phyloP scores from a whole-genome alignment of 305 asterid species.

The Salvia sclarea region DNA sequence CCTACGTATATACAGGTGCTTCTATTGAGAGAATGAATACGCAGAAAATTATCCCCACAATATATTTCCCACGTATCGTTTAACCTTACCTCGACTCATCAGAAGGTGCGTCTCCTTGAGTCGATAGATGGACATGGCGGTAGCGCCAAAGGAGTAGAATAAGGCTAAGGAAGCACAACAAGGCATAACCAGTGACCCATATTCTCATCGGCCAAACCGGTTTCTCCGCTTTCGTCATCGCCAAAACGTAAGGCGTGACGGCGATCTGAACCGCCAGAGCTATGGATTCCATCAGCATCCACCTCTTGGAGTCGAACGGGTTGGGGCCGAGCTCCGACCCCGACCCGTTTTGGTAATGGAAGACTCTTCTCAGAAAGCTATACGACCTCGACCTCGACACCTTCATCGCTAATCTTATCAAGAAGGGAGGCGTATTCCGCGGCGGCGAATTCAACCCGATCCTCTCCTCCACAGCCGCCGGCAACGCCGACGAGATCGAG shows the following conservation, averaged over 20 bases:
- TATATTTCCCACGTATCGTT: too few relatives aligned
- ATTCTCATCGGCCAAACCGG: conserved; percentile 95
- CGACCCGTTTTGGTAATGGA: conserved; percentile 84
- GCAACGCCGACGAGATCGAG: conserved; percentile 42
- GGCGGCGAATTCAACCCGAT: conserved; percentile 33
- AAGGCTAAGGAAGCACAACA: conserved; percentile 65
- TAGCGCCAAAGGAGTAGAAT: conserved; percentile 56
- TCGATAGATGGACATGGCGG: conserved; percentile 34
- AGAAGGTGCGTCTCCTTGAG: conserved; percentile 34
- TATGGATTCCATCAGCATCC: conserved; percentile 72
- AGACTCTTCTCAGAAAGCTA: conserved; percentile 74
- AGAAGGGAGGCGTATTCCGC: conserved; percentile 49
- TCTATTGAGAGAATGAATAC: too few relatives aligned
- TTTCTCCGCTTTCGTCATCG: conserved; percentile 58
- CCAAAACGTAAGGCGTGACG: conserved; percentile 44
- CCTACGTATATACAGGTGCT: too few relatives aligned
- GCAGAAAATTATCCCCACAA: too few relatives aligned
- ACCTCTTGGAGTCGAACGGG: conserved; percentile 71
- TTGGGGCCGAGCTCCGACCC: conserved; percentile 80
- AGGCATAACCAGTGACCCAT: conserved; percentile 78
- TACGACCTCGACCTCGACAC: conserved; percentile 76
- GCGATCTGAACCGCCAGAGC: conserved; percentile 56
- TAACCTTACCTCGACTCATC: conserved; percentile 76
- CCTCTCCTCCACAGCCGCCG: conserved; percentile 48
- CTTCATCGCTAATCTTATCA: conserved; percentile 66